A percentile compares a stretch with the other conserved stretches of the same genome.
phyloP scores from a whole-genome alignment of 495 filamentous ascomycete species.

The Penicillium antarcticum region DNA sequence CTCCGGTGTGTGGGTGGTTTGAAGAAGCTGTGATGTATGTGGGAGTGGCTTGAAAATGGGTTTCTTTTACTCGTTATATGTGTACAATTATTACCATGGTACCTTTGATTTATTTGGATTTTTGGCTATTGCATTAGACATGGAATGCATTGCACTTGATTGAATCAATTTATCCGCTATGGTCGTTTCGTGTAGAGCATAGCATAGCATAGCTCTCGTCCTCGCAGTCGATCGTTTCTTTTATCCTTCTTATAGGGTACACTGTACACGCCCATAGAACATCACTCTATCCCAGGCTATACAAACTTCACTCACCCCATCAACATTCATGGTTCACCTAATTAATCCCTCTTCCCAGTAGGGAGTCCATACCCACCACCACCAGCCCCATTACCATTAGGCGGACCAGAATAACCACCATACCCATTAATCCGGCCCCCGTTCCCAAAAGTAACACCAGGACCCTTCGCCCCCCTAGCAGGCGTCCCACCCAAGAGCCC shows the following conservation, averaged over 20 bases:
- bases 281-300: constrained; percentile 2
- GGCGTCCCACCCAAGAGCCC: constrained; percentile 41
- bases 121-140: constrained; percentile 20
- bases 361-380: constrained; percentile 42
- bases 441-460: constrained; percentile 43
- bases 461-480: constrained; percentile 20
- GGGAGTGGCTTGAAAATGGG: constrained; percentile 2
- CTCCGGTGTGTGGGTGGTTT: background rate
- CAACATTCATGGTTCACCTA: too few species aligned
- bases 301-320: background rate
- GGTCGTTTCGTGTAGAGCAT: background rate
- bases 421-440: constrained; percentile 49
- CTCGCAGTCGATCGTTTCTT: background rate
- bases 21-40: background rate
- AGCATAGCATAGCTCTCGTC: background rate
- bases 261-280: constrained; percentile 9
- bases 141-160: constrained; percentile 22
- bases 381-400: constrained; percentile 19
- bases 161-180: background rate
- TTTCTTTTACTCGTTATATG: constrained; percentile 11
- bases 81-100: constrained; percentile 20
- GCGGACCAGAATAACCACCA: constrained; percentile 40
- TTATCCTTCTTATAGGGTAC: background rate
- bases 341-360: constrained; percentile 55
- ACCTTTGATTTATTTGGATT: constrained; percentile 5